A percentile compares a stretch with the other conserved stretches of the same genome.
These are phyloP conservation scores for Odonthalia washingtoniensis DNA, from an alignment of 31 red algal genomes.

Conservation along the genomic window DNA sequence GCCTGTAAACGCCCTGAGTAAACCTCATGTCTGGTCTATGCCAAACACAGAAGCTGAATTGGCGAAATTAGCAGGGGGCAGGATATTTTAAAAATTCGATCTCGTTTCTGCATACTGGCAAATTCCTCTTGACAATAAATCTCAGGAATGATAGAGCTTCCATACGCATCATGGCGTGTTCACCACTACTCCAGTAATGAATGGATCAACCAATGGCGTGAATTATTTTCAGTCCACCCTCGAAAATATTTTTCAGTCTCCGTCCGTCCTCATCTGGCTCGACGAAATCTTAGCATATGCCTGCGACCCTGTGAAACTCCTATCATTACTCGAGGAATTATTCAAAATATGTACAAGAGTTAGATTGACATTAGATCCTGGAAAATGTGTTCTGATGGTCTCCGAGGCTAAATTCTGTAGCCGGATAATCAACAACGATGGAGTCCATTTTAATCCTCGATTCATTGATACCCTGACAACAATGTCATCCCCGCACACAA, in stretches of 20 bases:
- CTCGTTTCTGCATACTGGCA: slow-evolving; percentile 66
- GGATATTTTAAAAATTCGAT: slow-evolving; percentile 37
- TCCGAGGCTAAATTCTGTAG: slow-evolving; percentile 10
- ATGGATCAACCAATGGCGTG: slow-evolving; percentile 39
- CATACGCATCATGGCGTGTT: slow-evolving; percentile 62
- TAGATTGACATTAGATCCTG: slow-evolving; percentile 34
- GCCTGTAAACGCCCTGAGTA: slow-evolving; percentile 30
- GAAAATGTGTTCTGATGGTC: slow-evolving; percentile 35
- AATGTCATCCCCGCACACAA: too few species aligned
- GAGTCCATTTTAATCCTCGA: slow-evolving; percentile 1
- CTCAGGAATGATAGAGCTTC: slow-evolving; percentile 52
- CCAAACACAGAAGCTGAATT: slow-evolving; percentile 42
- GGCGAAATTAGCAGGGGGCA: background rate
- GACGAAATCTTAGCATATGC: slow-evolving; percentile 47
- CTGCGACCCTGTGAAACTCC: background rate
- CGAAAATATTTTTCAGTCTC: background rate
- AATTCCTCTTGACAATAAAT: slow-evolving; percentile 42
- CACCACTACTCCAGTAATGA: slow-evolving; percentile 24
- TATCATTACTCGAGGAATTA: background rate
- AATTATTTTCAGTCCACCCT: slow-evolving; percentile 44
- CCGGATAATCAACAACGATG: background rate
- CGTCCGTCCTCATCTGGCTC: slow-evolving; percentile 34
- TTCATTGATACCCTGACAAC: background rate
- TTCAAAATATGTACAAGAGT: slow-evolving; percentile 13
- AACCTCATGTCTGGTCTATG: slow-evolving; percentile 29